Evolutionary conservation across 2,329 filamentous ascomycete species (phyloP).

Genomic region (Exutisphaerella laricina): DNA sequence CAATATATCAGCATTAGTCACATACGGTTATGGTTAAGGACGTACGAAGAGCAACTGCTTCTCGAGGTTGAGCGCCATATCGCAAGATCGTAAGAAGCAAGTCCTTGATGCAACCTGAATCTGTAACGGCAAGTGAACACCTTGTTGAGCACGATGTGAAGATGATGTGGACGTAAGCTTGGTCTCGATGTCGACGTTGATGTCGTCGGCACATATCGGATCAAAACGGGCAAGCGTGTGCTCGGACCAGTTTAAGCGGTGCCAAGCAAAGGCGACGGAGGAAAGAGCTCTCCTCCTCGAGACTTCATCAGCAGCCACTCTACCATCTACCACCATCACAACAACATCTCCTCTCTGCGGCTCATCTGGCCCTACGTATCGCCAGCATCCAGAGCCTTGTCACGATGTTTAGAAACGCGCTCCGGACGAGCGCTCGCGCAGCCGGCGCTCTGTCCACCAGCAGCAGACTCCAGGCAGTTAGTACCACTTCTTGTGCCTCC

Average conservation of each 20-base stretch:
- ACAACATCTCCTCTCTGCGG: conserved; percentile 24
- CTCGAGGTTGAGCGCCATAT: conserved; percentile 65
- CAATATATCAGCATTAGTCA: conserved; percentile 21
- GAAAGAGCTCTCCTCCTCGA: background rate
- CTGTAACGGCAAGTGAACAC: too few relatives aligned
- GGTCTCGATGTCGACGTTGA: too few relatives aligned
- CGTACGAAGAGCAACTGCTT: conserved; percentile 76
- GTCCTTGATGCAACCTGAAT: background rate
- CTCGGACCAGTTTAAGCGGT: background rate
- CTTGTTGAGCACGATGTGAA: too few relatives aligned
- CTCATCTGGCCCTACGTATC: conserved; percentile 26
- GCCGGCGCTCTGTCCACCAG: conserved; percentile 89
- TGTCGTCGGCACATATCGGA: background rate
- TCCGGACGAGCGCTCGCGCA: conserved; percentile 93
- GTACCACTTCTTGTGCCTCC: conserved; percentile 49
- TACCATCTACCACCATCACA: conserved; percentile 25
- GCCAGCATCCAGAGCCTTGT: conserved; percentile 43
- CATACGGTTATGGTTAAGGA: too few relatives aligned
- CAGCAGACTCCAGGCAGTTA: conserved; percentile 89
- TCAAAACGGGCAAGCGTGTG: background rate
- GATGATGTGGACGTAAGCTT: too few relatives aligned
- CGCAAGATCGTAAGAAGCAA: background rate
- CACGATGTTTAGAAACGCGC: conserved; percentile 92
- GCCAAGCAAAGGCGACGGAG: background rate
- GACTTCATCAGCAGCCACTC: conserved; percentile 10